These are phyloP conservation scores for Macrolepiota dolichaula DNA, from an alignment of 768 basidiomycete genomes.

Conservation along the genomic window DNA sequence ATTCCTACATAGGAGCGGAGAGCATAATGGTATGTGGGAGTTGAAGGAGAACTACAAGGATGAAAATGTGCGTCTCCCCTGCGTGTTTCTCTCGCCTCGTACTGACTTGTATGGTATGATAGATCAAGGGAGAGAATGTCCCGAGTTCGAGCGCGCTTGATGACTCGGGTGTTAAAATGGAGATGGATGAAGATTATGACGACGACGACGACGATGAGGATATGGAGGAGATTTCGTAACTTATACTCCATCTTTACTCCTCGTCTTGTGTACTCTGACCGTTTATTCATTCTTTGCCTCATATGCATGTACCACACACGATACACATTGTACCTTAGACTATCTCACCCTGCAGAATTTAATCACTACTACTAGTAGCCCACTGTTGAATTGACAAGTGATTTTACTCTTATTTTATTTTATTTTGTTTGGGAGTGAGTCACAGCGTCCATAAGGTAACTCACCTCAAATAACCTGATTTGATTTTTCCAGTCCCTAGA, in stretches of 20 bases:
- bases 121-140: slow-evolving; percentile 47
- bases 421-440: background rate
- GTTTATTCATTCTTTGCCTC: background rate
- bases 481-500: too few species aligned
- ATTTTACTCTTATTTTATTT: background rate
- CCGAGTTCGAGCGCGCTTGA: slow-evolving; percentile 31
- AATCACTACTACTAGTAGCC: background rate
- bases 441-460: too few species aligned
- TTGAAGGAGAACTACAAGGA: slow-evolving; percentile 72
- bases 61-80: slow-evolving; percentile 40
- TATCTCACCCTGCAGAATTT: background rate
- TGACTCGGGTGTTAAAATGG: slow-evolving; percentile 46
- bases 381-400: too few species aligned
- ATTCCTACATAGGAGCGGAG: slow-evolving; percentile 73
- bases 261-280: background rate
- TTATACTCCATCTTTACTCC: background rate
- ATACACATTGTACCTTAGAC: background rate
- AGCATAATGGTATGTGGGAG: slow-evolving; percentile 79
- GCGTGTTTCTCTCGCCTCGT: background rate
- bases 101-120: background rate
- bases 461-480: too few species aligned
- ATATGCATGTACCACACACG: background rate
- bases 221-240: slow-evolving; percentile 70
- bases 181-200: slow-evolving; percentile 49
- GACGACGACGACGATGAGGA: slow-evolving; percentile 59